Base-by-base conservation (phyloP, 2,329 filamentous ascomycete species). In the Tetracladium maxilliforme region DNA sequence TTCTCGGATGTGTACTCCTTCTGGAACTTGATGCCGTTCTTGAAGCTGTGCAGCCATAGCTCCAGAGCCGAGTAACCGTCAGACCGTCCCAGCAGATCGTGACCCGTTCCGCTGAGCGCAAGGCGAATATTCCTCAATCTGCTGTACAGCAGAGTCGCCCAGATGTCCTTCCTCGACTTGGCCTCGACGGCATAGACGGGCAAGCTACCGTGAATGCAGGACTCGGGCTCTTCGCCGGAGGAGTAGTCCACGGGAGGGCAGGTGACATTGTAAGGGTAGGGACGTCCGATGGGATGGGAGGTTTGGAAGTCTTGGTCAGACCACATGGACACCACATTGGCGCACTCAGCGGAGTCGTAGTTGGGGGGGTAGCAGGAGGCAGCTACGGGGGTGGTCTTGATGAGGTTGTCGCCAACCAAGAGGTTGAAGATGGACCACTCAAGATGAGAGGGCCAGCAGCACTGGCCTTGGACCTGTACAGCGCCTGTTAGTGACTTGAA, bases 11-110 rank as follows among this genome's bases (percentile, higher is more conserved):
- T 16, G 25, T 40, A 39, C 13, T 30, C 29, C 14, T 42, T 39
- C 32, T 34, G 26, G 13, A 34, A 34, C 9, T 16, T 19, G 13
- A 35, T 30, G 5, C 33, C 33, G 14, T 24, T 24, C 13, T 53
- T 53, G 21, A 67, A 41, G 31, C 62, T 42, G 23, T 61, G 60
- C 0, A 51, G 54, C 64, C 62, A 68, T 11, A 49, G 42, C 25
- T 49, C 39, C 18, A 49, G 30, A 6, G 45, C 45, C 19, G 47
- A 37, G 11, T 40, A 37, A 11, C 47, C 39, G 21, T 40, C 36
- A 11, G 44, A 33, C 30, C 29, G 51, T 3, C 58, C 58, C 6
- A 56, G 37, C 17, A 51, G 55, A 24, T 63, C 56, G 13, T 61
- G 57, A 2, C 56, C 56, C 0, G 52, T 58, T n/a, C 42, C 48